Conservation (phyloP, 164 flowering plant species). For the Nymphaea thermarum region DNA sequence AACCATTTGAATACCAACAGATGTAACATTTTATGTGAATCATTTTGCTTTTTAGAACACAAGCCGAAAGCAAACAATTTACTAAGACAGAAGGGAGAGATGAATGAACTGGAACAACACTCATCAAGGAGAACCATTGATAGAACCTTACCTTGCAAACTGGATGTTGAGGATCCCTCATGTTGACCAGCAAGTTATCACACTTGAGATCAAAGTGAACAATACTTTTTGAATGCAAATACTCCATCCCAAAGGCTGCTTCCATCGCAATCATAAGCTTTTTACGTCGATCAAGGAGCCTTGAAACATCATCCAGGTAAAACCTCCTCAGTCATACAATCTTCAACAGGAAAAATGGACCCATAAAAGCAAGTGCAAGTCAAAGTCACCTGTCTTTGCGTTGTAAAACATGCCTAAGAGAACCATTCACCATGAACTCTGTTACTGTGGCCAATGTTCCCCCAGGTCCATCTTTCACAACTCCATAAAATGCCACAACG, state of each 20-base stretch:
- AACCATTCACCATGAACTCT: constrained; percentile 97
- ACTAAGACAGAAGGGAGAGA: neutral
- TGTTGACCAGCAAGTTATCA: constrained; percentile 85
- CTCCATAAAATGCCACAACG: constrained; percentile 94
- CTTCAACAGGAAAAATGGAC: neutral
- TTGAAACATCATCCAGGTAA: constrained; percentile 7
- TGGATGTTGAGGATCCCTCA: constrained; percentile 80
- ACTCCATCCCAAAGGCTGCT: constrained; percentile 99
- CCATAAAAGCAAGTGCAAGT: neutral
- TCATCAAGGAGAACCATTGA: neutral
- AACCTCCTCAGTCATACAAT: neutral
- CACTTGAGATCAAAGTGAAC: constrained; percentile 96
- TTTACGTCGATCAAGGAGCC: constrained; percentile 86
- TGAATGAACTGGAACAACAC: neutral
- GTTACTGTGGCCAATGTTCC: constrained; percentile 89
- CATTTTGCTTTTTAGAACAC: neutral
- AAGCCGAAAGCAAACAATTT: neutral
- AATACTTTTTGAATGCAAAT: constrained; percentile 84
- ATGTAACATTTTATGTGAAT: neutral
- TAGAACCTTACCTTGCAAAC: constrained; percentile 63
- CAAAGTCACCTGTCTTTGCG: constrained; percentile 67
- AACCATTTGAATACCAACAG: neutral
- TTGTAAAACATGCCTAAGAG: constrained; percentile 85
- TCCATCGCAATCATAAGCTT: constrained; percentile 87
- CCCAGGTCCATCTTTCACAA: constrained; percentile 96